Evolutionary conservation across 148 eudicot genomes (phyloP).

Genomic region (Beta vulgaris): DNA sequence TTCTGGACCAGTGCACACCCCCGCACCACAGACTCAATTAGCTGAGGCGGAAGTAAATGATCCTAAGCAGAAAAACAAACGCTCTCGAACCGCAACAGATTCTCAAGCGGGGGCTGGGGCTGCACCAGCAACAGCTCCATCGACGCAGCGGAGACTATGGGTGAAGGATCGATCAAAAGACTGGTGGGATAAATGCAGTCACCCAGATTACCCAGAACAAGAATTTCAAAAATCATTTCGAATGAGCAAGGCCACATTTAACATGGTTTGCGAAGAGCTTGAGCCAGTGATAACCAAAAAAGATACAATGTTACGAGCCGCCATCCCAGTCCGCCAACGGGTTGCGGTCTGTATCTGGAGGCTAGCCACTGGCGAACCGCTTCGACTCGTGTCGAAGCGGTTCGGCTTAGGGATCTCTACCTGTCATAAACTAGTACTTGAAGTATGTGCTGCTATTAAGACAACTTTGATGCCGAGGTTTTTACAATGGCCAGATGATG

Average conservation of each 20-base stretch:
- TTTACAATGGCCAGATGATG: conserved; percentile 66
- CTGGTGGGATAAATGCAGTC: conserved; percentile 72
- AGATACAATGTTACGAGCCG: conserved; percentile 61
- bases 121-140: neutral
- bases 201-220: conserved; percentile 55
- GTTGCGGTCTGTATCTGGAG: conserved; percentile 83
- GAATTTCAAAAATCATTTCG: conserved; percentile 57
- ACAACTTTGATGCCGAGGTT: conserved; percentile 49
- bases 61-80: neutral
- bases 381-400: conserved; percentile 58
- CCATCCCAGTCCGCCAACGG: conserved; percentile 71
- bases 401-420: conserved; percentile 80
- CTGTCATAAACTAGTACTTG: conserved; percentile 68
- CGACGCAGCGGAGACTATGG: conserved; percentile 53
- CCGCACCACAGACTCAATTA: no score
- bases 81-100: neutral
- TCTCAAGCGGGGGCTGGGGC: no score
- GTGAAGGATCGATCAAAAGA: conserved; percentile 68
- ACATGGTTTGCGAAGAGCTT: conserved; percentile 53
- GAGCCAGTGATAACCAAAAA: conserved; percentile 55
- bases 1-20: no score
- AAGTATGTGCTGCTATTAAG: conserved; percentile 63
- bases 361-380: conserved; percentile 76
- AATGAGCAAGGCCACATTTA: conserved; percentile 65
- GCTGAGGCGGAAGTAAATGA: no score